Conservation (phyloP, 805 yeast species). For the Lachancea kluyveri region DNA sequence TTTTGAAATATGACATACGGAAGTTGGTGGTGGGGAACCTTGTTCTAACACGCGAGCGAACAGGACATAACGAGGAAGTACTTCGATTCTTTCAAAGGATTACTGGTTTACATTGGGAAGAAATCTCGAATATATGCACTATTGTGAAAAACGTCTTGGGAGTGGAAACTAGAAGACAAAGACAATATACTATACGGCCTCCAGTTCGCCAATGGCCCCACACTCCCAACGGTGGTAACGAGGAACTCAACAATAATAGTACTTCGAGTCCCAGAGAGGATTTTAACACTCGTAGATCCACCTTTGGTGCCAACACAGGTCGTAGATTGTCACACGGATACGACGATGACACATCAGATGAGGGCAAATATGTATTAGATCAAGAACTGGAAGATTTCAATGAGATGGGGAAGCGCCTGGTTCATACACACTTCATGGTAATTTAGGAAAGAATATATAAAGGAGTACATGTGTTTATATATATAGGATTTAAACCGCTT, state of each 20-base stretch:
- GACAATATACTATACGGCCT: too few species aligned
- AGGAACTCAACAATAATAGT: background rate
- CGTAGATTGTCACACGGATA: background rate
- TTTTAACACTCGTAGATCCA: background rate
- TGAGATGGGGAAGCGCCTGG: slow-evolving; percentile 14
- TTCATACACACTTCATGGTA: slow-evolving; percentile 14
- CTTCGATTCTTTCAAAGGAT: slow-evolving; percentile 13
- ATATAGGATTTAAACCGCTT: too few species aligned
- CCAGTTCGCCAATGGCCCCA: background rate
- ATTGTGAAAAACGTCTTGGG: slow-evolving; percentile 19
- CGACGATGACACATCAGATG: background rate
- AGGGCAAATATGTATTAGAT: slow-evolving; percentile 12
- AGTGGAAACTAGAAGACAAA: background rate
- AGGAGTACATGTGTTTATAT: too few species aligned
- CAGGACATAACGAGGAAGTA: slow-evolving; percentile 12
- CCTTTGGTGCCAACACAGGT: background rate
- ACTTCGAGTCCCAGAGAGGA: background rate
- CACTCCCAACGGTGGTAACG: too few species aligned
- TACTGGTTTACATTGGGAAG: slow-evolving; percentile 20
- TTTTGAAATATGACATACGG: slow-evolving; percentile 14
- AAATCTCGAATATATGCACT: slow-evolving; percentile 20
- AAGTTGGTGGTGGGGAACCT: slow-evolving; percentile 19
- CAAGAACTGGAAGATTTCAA: slow-evolving; percentile 21
- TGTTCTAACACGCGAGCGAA: slow-evolving; percentile 17
- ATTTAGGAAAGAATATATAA: slow-evolving; percentile 4